Conservation (phyloP, 306 rosid genomes). For the Styphnolobium japonicum region DNA sequence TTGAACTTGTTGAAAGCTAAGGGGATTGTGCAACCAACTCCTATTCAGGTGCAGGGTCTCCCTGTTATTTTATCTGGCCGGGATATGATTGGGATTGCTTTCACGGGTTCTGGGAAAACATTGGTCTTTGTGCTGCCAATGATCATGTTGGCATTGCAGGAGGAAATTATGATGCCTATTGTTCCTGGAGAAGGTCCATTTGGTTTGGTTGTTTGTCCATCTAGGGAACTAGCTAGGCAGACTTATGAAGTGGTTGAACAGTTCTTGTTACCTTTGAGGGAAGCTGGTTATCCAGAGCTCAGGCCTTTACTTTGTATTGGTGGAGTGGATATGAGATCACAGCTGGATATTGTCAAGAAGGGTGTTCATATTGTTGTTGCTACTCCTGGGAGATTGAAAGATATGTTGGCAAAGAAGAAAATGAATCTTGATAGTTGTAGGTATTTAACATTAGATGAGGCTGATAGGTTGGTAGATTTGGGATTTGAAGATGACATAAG, state of each 20-base stretch:
- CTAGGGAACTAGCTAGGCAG: slow-evolving; percentile 95
- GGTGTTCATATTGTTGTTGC: slow-evolving; percentile 98
- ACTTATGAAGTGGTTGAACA: slow-evolving; percentile 87
- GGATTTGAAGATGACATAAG: slow-evolving; percentile 90
- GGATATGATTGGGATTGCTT: slow-evolving; percentile 97
- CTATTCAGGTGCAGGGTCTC: slow-evolving; percentile 96
- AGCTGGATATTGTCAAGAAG: slow-evolving; percentile 78
- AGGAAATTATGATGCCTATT: slow-evolving; percentile 93
- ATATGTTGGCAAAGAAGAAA: slow-evolving; percentile 91
- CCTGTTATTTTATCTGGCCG: slow-evolving; percentile 87
- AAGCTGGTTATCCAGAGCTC: slow-evolving; percentile 89
- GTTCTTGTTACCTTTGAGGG: slow-evolving; percentile 68
- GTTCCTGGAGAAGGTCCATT: slow-evolving; percentile 92
- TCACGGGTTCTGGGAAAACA: slow-evolving; percentile 91
- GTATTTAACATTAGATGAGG: slow-evolving; percentile 89
- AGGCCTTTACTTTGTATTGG: slow-evolving; percentile 94
- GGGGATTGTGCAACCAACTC: slow-evolving; percentile 94
- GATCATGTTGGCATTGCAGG: slow-evolving; percentile 91
- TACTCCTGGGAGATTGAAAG: slow-evolving; percentile 94
- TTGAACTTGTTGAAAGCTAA: slow-evolving; percentile 72
- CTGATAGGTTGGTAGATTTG: slow-evolving; percentile 89
- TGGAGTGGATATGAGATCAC: slow-evolving; percentile 89
- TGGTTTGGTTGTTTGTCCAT: slow-evolving; percentile 78
- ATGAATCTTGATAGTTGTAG: slow-evolving; percentile 89
- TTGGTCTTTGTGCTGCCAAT: slow-evolving; percentile 87